These are phyloP conservation scores for Diaporthe nobilis DNA, from an alignment of 2,329 filamentous ascomycete genomes.

Conservation along the genomic window DNA sequence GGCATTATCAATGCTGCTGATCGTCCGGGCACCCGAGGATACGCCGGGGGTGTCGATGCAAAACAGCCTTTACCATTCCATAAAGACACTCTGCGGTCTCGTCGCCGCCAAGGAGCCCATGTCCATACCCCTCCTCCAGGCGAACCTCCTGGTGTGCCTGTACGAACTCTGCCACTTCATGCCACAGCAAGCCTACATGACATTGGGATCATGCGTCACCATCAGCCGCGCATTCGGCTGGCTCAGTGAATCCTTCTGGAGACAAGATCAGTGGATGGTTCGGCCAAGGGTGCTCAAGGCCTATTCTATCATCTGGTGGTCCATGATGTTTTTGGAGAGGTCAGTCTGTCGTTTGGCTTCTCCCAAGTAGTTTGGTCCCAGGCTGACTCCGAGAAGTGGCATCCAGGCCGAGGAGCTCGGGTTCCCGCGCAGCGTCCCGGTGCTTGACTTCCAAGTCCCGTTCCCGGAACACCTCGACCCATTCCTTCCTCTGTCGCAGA, in stretches of 20 bases:
- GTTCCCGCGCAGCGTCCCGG: constrained; percentile 46
- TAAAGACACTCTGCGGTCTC: constrained; percentile 47
- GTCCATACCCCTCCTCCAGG: constrained; percentile 47
- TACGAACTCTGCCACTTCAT: constrained; percentile 49
- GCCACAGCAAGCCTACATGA: constrained; percentile 50
- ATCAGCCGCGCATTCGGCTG: constrained; percentile 49
- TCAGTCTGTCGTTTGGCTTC: constrained; percentile 37
- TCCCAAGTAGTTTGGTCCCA: neutral
- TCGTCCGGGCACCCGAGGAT: constrained; percentile 45
- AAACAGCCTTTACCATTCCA: constrained; percentile 46
- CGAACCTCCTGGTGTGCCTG: constrained; percentile 48
- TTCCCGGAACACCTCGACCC: constrained; percentile 47
- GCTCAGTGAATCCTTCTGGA: constrained; percentile 47
- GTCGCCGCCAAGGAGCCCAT: constrained; percentile 47
- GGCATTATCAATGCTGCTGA: constrained; percentile 49
- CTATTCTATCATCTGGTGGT: constrained; percentile 50
- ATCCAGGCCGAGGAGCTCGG: constrained; percentile 47
- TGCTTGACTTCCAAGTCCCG: constrained; percentile 44
- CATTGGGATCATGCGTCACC: constrained; percentile 47
- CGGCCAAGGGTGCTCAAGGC: constrained; percentile 46
- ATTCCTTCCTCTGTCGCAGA: constrained; percentile 41
- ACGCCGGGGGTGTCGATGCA: constrained; percentile 44
- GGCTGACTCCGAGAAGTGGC: constrained; percentile 42
- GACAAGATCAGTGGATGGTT: constrained; percentile 42
- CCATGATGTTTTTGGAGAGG: constrained; percentile 50